These are phyloP conservation scores for Fusarium drepaniforme DNA, from an alignment of 2,329 filamentous ascomycete genomes.

Conservation along the genomic window DNA sequence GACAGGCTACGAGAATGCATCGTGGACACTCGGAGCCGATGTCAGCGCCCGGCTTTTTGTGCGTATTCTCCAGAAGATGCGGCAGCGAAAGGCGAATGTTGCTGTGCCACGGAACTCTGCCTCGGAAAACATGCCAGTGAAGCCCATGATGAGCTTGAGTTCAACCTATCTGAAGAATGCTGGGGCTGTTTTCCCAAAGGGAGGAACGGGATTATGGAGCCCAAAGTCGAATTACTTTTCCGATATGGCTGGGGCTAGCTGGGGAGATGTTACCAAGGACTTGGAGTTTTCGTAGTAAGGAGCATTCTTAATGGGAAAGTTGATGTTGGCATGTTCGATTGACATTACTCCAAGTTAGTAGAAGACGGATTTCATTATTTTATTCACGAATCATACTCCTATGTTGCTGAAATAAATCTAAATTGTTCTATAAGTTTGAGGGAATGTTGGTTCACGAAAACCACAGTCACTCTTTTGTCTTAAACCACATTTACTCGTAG, in stretches of 20 bases:
- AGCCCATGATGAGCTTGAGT: slow-evolving; percentile 57
- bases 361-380: neutral
- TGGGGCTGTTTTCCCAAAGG: slow-evolving; percentile 58
- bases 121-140: slow-evolving; percentile 51
- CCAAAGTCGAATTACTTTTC: slow-evolving; percentile 46
- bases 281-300: slow-evolving; percentile 28
- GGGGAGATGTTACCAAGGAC: slow-evolving; percentile 45
- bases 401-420: neutral
- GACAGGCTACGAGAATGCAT: slow-evolving; percentile 70
- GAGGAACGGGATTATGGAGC: slow-evolving; percentile 53
- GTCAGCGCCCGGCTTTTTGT: slow-evolving; percentile 61
- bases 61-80: slow-evolving; percentile 64
- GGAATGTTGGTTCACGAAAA: neutral
- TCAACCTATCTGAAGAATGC: slow-evolving; percentile 64
- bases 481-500: neutral
- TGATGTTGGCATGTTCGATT: neutral
- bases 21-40: slow-evolving; percentile 74
- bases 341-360: neutral
- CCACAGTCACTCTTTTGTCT: neutral
- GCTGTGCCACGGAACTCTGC: slow-evolving; percentile 58
- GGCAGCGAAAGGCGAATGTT: slow-evolving; percentile 53
- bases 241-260: slow-evolving; percentile 46
- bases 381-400: neutral
- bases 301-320: neutral
- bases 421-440: neutral